phyloP scores from a whole-genome alignment of 75 land plant genomes.

The Selaginella tamariscina region DNA sequence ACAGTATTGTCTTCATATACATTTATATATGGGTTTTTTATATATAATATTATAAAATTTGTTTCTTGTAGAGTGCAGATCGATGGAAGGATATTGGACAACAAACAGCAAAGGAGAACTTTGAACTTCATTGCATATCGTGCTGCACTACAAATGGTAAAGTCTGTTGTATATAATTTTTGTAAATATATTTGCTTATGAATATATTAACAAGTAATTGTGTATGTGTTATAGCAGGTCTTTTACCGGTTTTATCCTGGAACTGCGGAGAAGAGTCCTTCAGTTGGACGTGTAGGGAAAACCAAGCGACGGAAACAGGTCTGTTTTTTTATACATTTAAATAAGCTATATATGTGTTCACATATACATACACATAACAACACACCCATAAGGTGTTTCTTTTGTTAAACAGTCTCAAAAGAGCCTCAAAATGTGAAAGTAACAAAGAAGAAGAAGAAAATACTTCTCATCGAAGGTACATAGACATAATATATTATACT shows the following conservation, averaged over 20 bases:
- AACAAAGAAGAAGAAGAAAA: too few relatives aligned
- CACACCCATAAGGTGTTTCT: too few relatives aligned
- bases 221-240: too few relatives aligned
- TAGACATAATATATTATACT: too few relatives aligned
- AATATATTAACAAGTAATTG: too few relatives aligned
- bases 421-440: too few relatives aligned
- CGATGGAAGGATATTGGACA: conserved; percentile 57
- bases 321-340: too few relatives aligned
- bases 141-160: conserved; percentile 82
- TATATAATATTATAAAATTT: not conserved
- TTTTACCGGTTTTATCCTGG: conserved; percentile 43
- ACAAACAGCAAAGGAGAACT: conserved; percentile 54
- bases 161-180: not conserved
- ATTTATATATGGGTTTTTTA: not conserved
- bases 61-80: conserved; percentile 64
- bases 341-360: too few relatives aligned
- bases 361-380: too few relatives aligned
- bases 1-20: not conserved
- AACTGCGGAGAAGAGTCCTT: conserved; percentile 30
- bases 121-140: conserved; percentile 79
- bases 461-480: too few relatives aligned
- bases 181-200: conserved; percentile 14
- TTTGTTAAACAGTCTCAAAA: too few relatives aligned
- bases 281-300: conserved; percentile 71
- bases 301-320: conserved; percentile 51